These are phyloP conservation scores for Glomus cerebriforme DNA, from an alignment of 192 early-diverging fungal genomes.

Conservation along the genomic window DNA sequence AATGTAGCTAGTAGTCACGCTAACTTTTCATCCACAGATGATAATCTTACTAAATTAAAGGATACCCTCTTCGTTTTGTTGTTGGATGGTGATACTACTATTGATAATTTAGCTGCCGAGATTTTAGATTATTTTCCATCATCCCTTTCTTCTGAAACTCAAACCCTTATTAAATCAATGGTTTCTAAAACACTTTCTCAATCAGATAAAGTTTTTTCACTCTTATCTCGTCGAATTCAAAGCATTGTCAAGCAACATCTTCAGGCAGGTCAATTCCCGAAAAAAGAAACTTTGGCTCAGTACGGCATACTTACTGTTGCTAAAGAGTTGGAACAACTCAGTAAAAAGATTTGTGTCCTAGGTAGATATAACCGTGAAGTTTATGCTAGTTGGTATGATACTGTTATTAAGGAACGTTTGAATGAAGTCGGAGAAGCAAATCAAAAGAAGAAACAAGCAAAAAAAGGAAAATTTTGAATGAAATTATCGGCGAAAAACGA, in stretches of 20 bases:
- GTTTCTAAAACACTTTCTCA: conserved; percentile 48
- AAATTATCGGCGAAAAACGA: neutral
- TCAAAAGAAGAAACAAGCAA: conserved; percentile 1
- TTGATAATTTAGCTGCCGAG: conserved; percentile 40
- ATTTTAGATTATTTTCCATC: conserved; percentile 28
- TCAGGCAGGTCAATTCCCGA: conserved; percentile 35
- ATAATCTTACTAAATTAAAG: conserved; percentile 20
- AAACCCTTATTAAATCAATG: conserved; percentile 41
- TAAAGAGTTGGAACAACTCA: conserved; percentile 33
- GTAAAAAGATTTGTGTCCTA: conserved; percentile 34
- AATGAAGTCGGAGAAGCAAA: conserved; percentile 13
- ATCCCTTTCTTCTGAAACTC: conserved; percentile 16
- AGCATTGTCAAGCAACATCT: conserved; percentile 38
- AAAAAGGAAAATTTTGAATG: neutral
- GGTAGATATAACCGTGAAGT: conserved; percentile 43
- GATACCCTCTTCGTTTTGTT: conserved; percentile 37
- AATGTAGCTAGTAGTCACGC: conserved; percentile 47
- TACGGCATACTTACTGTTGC: conserved; percentile 39
- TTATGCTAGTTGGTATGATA: conserved; percentile 40
- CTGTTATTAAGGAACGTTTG: conserved; percentile 28
- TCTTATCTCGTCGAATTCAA: conserved; percentile 42
- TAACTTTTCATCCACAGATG: neutral
- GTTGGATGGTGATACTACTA: conserved; percentile 28
- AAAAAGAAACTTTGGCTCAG: conserved; percentile 35
- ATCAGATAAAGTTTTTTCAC: conserved; percentile 42